These are phyloP conservation scores for Sporopachydermia cereana DNA, from an alignment of 1,139 yeast genomes.

Conservation along the genomic window DNA sequence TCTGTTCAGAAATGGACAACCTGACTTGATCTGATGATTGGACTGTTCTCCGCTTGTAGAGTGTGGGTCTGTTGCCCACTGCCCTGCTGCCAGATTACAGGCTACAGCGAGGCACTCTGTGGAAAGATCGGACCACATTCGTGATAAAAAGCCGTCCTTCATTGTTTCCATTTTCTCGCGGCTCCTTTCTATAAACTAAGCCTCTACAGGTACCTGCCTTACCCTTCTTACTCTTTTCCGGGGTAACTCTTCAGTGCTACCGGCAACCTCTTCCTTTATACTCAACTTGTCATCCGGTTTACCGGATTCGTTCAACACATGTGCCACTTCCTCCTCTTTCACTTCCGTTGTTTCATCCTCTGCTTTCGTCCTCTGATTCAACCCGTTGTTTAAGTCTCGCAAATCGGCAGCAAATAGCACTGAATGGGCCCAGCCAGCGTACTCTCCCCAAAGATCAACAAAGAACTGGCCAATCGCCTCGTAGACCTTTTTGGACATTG, in stretches of 20 bases:
- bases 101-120: no score
- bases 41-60: no score
- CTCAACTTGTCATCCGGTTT: not conserved
- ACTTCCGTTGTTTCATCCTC: not conserved
- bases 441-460: slow-evolving; percentile 66
- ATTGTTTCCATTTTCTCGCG: no score
- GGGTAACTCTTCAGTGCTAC: not conserved
- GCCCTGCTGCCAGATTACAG: no score
- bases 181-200: no score
- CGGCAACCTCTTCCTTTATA: not conserved
- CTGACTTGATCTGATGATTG: no score
- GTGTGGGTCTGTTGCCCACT: no score
- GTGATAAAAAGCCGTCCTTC: no score
- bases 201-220: not conserved
- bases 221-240: not conserved
- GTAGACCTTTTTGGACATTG: slow-evolving; percentile 49
- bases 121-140: no score
- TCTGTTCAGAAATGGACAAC: no score
- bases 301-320: not conserved
- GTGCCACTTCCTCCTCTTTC: not conserved
- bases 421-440: slow-evolving; percentile 98
- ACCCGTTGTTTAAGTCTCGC: slow-evolving; percentile 47
- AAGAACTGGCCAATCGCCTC: slow-evolving; percentile 51
- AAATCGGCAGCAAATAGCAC: slow-evolving; percentile 83
- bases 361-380: slow-evolving; percentile 21